These are phyloP conservation scores for Papiliotrema laurentii DNA, from an alignment of 1,284 basidiomycete genomes.

Conservation along the genomic window DNA sequence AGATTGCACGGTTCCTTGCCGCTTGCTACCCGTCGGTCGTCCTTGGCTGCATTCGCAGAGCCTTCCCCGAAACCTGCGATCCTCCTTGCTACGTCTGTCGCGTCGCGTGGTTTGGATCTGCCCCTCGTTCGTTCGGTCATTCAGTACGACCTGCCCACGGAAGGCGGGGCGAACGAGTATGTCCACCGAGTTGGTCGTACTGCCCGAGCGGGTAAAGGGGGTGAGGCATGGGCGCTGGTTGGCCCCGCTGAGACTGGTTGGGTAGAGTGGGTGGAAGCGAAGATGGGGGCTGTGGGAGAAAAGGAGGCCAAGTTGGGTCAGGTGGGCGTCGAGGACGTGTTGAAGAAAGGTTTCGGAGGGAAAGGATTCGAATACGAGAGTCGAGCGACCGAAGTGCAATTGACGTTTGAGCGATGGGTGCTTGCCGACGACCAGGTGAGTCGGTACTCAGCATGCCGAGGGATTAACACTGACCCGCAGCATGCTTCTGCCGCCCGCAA, in stretches of 20 bases:
- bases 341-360: conserved; percentile 81
- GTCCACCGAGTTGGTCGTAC: conserved; percentile 96
- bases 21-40: conserved; percentile 71
- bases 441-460: conserved; percentile 10
- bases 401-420: conserved; percentile 94
- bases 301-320: conserved; percentile 56
- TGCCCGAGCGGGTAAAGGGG: conserved; percentile 81
- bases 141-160: conserved; percentile 96
- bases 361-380: conserved; percentile 73
- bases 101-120: conserved; percentile 94
- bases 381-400: conserved; percentile 92
- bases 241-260: conserved; percentile 76
- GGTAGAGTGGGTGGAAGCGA: conserved; percentile 78
- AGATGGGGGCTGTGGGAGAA: conserved; percentile 56
- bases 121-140: conserved; percentile 91
- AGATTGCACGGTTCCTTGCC: conserved; percentile 93
- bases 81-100: conserved; percentile 92
- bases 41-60: conserved; percentile 73
- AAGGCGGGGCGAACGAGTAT: conserved; percentile 94
- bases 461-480: conserved; percentile 49
- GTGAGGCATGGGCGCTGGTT: conserved; percentile 91
- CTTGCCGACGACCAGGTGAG: conserved; percentile 65
- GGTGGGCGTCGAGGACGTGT: conserved; percentile 64
- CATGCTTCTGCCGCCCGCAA: conserved; percentile 71
- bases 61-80: conserved; percentile 55